A percentile compares a stretch with the other conserved stretches of the same genome.
These are phyloP conservation scores for Saccharomycopsis crataegensis DNA, from an alignment of 1,139 yeast genomes.

Conservation along the genomic window DNA sequence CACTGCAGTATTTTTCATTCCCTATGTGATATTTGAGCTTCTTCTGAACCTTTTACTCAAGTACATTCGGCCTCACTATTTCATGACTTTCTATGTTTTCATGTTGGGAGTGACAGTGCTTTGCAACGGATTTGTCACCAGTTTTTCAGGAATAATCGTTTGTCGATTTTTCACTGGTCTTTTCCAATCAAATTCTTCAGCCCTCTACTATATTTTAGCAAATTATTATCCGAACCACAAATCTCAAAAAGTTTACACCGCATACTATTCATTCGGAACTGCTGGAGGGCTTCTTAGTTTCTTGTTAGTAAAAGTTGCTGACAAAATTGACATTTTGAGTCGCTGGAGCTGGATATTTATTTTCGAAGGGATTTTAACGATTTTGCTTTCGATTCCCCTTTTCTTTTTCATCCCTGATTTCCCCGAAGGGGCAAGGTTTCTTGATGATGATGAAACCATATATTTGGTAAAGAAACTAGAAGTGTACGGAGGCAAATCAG, in stretches of 20 bases:
- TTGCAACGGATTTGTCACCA: constrained; percentile 14
- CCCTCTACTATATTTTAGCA: constrained; percentile 18
- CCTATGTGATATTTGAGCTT: constrained; percentile 17
- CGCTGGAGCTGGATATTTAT: constrained; percentile 64
- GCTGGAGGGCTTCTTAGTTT: constrained; percentile 16
- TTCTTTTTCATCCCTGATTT: constrained; percentile 51
- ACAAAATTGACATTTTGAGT: background rate
- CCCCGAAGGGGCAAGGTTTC: constrained; percentile 43
- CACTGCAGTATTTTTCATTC: constrained; percentile 15
- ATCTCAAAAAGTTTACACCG: constrained; percentile 18
- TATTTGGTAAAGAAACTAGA: constrained; percentile 32
- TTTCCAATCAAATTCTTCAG: constrained; percentile 17
- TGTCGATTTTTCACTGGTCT: constrained; percentile 17
- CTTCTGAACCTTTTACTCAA: constrained; percentile 14
- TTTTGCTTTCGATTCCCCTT: constrained; percentile 47
- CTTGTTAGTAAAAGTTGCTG: constrained; percentile 5
- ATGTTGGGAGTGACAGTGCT: constrained; percentile 16
- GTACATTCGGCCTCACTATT: constrained; percentile 18
- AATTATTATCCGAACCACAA: constrained; percentile 17
- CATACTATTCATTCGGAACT: constrained; percentile 16
- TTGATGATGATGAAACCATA: constrained; percentile 31
- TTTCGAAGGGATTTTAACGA: constrained; percentile 50
- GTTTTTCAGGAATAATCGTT: constrained; percentile 12
- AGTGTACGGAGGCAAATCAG: constrained; percentile 29
- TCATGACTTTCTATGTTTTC: constrained; percentile 18